These are phyloP conservation scores for Arabidopsis thaliana DNA, from an alignment of 345 rosid species.

Conservation along the genomic window TAIR10.1 NC_003076.8:18732501-18733000, in stretches of 20 bases:
- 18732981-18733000: conserved; percentile 91
- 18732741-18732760: conserved; percentile 85
- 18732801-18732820: conserved; percentile 94
- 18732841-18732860: conserved; percentile 24
- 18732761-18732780: conserved; percentile 95
- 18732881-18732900: conserved; percentile 3
- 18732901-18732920: conserved; percentile 28
- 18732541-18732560: conserved; percentile 91
- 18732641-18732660: neutral
- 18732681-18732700: conserved; percentile 32
- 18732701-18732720: conserved; percentile 95
- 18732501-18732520: conserved; percentile 92
- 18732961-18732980: conserved; percentile 99
- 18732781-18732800: conserved; percentile 99
- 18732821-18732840: conserved; percentile 98
- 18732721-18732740: conserved; percentile 96
- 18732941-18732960: conserved; percentile 96
- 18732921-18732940: conserved; percentile 86
- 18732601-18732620: conserved; percentile 66
- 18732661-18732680: neutral
- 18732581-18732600: conserved; percentile 97
- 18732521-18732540: conserved; percentile 95
- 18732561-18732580: conserved; percentile 87
- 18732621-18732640: conserved; percentile 31
- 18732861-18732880: neutral